Base-by-base conservation (phyloP, 495 filamentous ascomycete genomes). In the Aspergillus leporis region DNA sequence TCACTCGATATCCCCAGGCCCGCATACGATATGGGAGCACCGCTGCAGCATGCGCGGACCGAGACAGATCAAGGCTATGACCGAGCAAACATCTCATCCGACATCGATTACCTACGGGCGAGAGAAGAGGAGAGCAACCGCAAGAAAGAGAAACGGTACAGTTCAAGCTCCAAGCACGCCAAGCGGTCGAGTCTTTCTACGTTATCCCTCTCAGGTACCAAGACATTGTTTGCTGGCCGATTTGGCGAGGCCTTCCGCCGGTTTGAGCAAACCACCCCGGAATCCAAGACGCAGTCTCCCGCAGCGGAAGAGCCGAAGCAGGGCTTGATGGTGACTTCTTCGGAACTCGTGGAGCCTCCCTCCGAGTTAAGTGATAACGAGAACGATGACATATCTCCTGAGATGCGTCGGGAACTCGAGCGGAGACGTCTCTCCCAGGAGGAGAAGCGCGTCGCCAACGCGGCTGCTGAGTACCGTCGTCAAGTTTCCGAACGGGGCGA, bases 181-280 rank as follows among this genome's bases (percentile, higher is more conserved):
- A 97, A 97, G 67, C 88, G 92, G 34, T 80, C 88, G 21, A 96
- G 91, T 69, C 78, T 98, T 55, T 87, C 88, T 14, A 91, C 87
- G 1, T 77, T 94, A 30, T 87, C 90, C 4, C 76, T 89, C 14
- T 82, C 85, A 1, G 89, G 89, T 30, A 88, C 90, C 55, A 97
- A 96, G 71, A 90, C 83, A n/a, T 82, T 96, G 40, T 80, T 98
- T 23, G 87, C 87, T 25, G 91, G 93, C 8, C 92, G 90, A 69
- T 97, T 98, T 71, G 92, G 95, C 2, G 95, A 97, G 53, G 93
- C 95, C 4, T 98, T 98, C 78, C 89, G 93, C 61, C 84, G 90
- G 5, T 98, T 98, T 64, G 94, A 98, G 68, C 82, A 82, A 22
- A 84, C 83, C 61, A 76, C 74, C 52, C 66, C 72, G 32, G 81